Conservation (phyloP, 371 early-diverging fungal species). For the Mortierella sp. region DNA sequence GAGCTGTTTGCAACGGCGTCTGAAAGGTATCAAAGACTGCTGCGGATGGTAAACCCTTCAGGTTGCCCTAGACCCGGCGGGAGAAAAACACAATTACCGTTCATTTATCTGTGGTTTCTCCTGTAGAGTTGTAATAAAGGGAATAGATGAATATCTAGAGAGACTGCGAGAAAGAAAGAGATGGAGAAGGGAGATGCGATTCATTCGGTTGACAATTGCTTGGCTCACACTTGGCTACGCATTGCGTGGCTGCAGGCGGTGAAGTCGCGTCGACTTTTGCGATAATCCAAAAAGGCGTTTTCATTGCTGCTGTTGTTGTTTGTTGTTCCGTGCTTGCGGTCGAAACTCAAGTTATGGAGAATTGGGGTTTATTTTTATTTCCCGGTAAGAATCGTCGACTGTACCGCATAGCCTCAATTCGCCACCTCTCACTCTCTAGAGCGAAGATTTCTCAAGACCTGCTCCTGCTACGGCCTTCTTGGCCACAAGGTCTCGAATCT, state of each 20-base stretch:
- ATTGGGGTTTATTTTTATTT: not conserved
- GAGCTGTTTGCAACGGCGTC: not conserved
- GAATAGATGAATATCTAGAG: not conserved
- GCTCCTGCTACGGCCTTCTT: slow-evolving; percentile 44
- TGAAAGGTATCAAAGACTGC: not conserved
- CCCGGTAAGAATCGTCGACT: too few relatives aligned
- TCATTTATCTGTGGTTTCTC: not conserved
- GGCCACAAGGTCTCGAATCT: slow-evolving; percentile 56
- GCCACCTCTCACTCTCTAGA: slow-evolving; percentile 15
- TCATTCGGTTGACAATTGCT: not conserved
- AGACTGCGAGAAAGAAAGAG: not conserved
- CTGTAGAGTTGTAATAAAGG: not conserved
- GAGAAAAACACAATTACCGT: not conserved
- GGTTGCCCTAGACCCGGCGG: not conserved
- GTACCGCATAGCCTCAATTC: not conserved
- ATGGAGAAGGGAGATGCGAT: not conserved
- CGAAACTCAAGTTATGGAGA: not conserved
- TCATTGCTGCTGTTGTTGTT: not conserved
- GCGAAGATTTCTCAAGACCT: slow-evolving; percentile 49
- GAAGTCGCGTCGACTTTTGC: not conserved
- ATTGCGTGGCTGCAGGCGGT: not conserved
- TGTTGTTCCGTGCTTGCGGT: not conserved
- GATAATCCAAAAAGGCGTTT: not conserved
- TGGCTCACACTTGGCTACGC: not conserved
- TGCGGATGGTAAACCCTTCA: not conserved